Conservation (phyloP, 768 basidiomycete species). For the Arthromyces matolae region DNA sequence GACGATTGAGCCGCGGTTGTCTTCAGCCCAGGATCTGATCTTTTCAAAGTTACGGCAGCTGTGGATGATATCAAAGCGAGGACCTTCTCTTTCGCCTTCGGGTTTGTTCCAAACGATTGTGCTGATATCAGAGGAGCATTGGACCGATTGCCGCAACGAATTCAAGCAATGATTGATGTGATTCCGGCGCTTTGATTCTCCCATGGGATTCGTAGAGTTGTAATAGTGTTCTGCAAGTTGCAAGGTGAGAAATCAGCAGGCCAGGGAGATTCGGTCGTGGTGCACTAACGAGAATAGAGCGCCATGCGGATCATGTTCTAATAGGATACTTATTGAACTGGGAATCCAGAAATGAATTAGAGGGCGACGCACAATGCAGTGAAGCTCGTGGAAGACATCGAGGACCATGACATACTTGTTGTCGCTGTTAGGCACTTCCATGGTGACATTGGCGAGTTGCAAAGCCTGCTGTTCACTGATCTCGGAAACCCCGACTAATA, state of each 20-base stretch:
- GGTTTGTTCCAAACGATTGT: conserved; percentile 8
- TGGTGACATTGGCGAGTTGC: conserved; percentile 8
- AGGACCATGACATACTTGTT: conserved; percentile 9
- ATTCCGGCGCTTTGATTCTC: not conserved
- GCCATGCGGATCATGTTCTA: conserved; percentile 12
- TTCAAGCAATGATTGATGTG: conserved; percentile 8
- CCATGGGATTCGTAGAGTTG: conserved; percentile 6
- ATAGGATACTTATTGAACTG: not conserved
- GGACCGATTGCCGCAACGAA: conserved; percentile 10
- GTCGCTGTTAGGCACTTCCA: conserved; percentile 8
- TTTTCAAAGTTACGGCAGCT: conserved; percentile 10
- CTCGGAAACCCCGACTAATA: conserved; percentile 8
- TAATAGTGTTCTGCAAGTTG: conserved; percentile 6
- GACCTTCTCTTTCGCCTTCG: not conserved
- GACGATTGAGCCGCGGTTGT: conserved; percentile 7
- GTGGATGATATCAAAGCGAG: conserved; percentile 9
- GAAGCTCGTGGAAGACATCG: conserved; percentile 13
- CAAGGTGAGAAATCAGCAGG: not conserved
- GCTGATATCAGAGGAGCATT: conserved; percentile 11
- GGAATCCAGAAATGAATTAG: not conserved
- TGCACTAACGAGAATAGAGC: conserved; percentile 7
- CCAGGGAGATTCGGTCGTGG: not conserved
- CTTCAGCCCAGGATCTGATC: conserved; percentile 4
- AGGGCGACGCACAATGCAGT: conserved; percentile 6
- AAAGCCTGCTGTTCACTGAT: conserved; percentile 5